A percentile compares a stretch with the other conserved stretches of the same genome.
These are phyloP conservation scores for Dactylonectria estremocensis DNA, from an alignment of 2,329 filamentous ascomycete species.

Conservation along the genomic window DNA sequence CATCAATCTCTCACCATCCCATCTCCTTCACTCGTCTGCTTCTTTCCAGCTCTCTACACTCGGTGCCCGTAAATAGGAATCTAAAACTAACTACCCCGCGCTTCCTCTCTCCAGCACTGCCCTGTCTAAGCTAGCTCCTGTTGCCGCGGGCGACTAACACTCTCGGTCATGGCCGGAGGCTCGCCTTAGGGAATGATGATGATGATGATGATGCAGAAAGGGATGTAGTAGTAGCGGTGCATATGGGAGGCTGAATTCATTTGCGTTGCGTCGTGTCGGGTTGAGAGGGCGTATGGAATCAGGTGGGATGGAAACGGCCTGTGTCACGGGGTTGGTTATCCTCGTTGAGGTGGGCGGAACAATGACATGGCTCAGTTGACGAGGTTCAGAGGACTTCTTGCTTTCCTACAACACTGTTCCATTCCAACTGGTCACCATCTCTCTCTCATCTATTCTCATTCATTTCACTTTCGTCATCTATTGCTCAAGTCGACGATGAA, in stretches of 20 bases:
- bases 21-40: not conserved
- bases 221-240: conserved; percentile 1
- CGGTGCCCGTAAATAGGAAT: not conserved
- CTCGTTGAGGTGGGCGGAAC: not conserved
- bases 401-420: not conserved
- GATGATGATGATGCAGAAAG: not conserved
- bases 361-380: not conserved
- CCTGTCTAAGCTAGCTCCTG: conserved; percentile 40
- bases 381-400: not conserved
- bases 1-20: not conserved
- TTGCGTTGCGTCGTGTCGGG: not conserved
- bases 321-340: not conserved
- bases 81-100: conserved; percentile 20
- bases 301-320: not conserved
- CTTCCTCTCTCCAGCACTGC: conserved; percentile 39
- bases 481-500: not conserved
- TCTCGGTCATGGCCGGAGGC: not conserved
- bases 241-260: conserved; percentile 15
- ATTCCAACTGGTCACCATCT: not conserved
- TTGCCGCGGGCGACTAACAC: not conserved
- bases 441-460: not conserved
- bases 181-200: not conserved
- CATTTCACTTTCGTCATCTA: not conserved
- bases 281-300: not conserved
- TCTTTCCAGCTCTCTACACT: not conserved